Percentiles rank a stretch among this genome's conserved stretches.
Conservation (phyloP, 129 eudicot species). For the Flaveria ramosissima region DNA sequence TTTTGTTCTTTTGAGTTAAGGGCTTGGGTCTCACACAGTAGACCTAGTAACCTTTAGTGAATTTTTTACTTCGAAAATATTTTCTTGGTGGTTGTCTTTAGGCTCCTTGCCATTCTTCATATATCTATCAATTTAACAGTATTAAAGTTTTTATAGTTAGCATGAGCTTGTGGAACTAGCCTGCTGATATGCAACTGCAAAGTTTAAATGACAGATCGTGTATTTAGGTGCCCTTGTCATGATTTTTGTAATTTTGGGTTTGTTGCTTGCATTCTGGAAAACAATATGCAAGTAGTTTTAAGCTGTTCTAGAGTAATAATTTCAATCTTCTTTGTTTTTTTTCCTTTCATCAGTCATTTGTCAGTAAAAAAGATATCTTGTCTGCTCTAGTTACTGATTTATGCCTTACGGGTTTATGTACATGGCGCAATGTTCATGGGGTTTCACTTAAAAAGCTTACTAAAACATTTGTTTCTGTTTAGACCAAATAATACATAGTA, state of each 20-base stretch:
- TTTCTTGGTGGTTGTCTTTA: background rate
- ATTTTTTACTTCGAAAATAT: background rate
- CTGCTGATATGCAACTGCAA: background rate
- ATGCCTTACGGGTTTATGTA: background rate
- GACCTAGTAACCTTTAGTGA: background rate
- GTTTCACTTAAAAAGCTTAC: background rate
- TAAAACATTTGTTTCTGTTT: background rate
- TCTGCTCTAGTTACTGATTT: background rate
- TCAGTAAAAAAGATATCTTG: background rate
- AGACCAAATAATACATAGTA: background rate
- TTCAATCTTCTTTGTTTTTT: background rate
- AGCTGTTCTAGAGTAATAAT: background rate
- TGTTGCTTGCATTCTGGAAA: background rate
- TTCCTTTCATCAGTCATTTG: background rate
- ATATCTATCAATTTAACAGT: background rate
- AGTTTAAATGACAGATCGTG: background rate
- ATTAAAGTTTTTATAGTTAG: background rate
- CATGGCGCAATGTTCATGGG: background rate
- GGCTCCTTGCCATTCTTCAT: background rate
- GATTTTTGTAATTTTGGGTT: background rate
- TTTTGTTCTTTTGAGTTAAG: too few species aligned
- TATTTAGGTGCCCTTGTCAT: background rate
- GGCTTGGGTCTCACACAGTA: background rate
- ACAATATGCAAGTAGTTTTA: background rate
- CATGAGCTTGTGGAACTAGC: conserved; percentile 19